These are phyloP conservation scores for Phialocephala sp. DNA, from an alignment of 2,329 filamentous ascomycete genomes.

Conservation along the genomic window DNA sequence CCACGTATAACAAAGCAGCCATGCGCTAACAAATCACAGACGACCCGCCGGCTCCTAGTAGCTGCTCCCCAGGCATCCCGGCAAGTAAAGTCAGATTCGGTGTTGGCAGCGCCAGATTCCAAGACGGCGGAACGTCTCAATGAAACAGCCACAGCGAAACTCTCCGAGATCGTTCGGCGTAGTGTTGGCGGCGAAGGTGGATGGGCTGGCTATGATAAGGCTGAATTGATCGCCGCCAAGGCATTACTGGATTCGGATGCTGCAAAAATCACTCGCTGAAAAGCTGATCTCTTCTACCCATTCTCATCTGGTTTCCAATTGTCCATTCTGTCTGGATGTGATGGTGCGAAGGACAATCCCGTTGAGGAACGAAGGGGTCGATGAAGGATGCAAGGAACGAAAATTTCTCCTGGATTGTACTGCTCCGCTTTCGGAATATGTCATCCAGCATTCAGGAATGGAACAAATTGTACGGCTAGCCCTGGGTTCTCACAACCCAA, in stretches of 20 bases:
- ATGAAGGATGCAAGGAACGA: slow-evolving; percentile 25
- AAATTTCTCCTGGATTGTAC: slow-evolving; percentile 11
- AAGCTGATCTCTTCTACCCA: not conserved
- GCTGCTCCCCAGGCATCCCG: slow-evolving; percentile 52
- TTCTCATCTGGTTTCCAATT: slow-evolving; percentile 7
- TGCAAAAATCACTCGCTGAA: slow-evolving; percentile 39
- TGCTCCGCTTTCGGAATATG: slow-evolving; percentile 20
- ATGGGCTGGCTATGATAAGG: slow-evolving; percentile 75
- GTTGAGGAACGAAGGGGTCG: slow-evolving; percentile 5
- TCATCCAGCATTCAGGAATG: slow-evolving; percentile 15
- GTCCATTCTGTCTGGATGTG: not conserved
- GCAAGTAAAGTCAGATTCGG: slow-evolving; percentile 51
- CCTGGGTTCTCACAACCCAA: slow-evolving; percentile 4
- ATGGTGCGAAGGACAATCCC: not conserved
- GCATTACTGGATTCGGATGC: slow-evolving; percentile 49
- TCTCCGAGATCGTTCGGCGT: slow-evolving; percentile 76
- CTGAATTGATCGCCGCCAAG: slow-evolving; percentile 74
- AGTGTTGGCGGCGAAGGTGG: slow-evolving; percentile 63
- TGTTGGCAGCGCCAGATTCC: slow-evolving; percentile 58
- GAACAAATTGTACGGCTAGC: slow-evolving; percentile 5
- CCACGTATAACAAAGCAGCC: slow-evolving; percentile 8
- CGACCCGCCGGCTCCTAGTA: slow-evolving; percentile 49
- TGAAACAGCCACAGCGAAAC: slow-evolving; percentile 73
- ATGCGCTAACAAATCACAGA: slow-evolving; percentile 39
- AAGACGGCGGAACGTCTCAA: slow-evolving; percentile 71